These are phyloP conservation scores for Talaromyces sp. DNA, from an alignment of 2,329 filamentous ascomycete species.

Conservation along the genomic window DNA sequence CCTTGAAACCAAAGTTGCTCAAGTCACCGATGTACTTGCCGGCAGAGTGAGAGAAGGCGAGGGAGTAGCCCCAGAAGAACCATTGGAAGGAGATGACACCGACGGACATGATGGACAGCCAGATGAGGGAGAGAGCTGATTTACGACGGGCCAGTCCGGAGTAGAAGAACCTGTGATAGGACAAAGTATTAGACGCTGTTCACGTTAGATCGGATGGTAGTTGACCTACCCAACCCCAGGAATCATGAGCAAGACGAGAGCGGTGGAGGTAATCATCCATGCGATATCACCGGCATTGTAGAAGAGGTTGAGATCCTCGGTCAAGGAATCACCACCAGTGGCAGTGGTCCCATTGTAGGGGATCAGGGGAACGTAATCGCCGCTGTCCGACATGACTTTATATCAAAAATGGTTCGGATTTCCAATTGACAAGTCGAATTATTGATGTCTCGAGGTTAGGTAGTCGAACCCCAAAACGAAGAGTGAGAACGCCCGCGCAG, in stretches of 20 bases:
- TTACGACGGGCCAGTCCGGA: conserved; percentile 85
- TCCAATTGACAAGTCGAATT: background rate
- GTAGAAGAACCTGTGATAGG: conserved; percentile 72
- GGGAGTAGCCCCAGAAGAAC: conserved; percentile 92
- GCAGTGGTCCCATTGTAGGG: conserved; percentile 60
- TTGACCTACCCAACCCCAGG: conserved; percentile 69
- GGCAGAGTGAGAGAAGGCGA: conserved; percentile 76
- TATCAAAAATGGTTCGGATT: background rate
- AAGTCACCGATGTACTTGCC: conserved; percentile 75
- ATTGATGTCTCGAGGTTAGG: background rate
- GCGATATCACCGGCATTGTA: conserved; percentile 79
- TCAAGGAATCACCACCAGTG: conserved; percentile 64
- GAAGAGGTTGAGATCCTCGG: conserved; percentile 75
- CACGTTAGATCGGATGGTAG: background rate
- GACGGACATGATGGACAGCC: conserved; percentile 77
- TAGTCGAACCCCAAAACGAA: background rate
- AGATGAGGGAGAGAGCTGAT: conserved; percentile 81
- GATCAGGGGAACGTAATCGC: conserved; percentile 35
- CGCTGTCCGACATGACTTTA: conserved; percentile 31
- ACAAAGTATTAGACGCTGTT: background rate
- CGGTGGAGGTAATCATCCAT: conserved; percentile 73
- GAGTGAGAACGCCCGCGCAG: conserved; percentile 5
- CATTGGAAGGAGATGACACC: conserved; percentile 83
- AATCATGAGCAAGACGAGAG: conserved; percentile 86
- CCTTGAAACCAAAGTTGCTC: conserved; percentile 72